Evolutionary conservation across 768 basidiomycete species (phyloP).

Genomic region (Sutorius australiensis): DNA sequence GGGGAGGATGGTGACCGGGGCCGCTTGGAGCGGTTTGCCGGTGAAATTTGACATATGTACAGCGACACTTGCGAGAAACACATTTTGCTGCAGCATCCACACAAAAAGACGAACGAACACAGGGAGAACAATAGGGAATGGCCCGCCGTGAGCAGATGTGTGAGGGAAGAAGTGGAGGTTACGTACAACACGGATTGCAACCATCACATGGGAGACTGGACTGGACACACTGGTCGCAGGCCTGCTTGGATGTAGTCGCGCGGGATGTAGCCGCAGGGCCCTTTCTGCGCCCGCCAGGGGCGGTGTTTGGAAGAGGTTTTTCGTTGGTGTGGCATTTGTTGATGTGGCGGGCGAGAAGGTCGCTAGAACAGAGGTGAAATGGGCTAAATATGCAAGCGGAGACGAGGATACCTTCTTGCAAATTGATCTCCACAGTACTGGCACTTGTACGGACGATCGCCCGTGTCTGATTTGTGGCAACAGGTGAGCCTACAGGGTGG

Average conservation of each 20-base stretch:
- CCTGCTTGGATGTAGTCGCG: slow-evolving; percentile 76
- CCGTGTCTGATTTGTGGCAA: slow-evolving; percentile 56
- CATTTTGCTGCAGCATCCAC: slow-evolving; percentile 58
- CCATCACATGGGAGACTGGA: slow-evolving; percentile 75
- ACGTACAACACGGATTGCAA: slow-evolving; percentile 72
- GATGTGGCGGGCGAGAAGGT: slow-evolving; percentile 79
- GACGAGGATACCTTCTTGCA: slow-evolving; percentile 60
- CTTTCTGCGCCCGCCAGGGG: slow-evolving; percentile 50
- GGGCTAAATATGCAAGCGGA: slow-evolving; percentile 6
- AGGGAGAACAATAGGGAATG: neutral
- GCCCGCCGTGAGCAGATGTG: neutral
- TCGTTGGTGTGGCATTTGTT: slow-evolving; percentile 86
- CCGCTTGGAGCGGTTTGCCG: slow-evolving; percentile 77
- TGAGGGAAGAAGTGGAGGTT: neutral
- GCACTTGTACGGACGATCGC: slow-evolving; percentile 87
- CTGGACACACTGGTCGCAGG: slow-evolving; percentile 82
- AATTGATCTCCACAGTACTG: slow-evolving; percentile 88
- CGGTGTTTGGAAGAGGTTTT: slow-evolving; percentile 41
- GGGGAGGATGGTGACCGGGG: slow-evolving; percentile 56
- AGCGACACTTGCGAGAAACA: slow-evolving; percentile 61
- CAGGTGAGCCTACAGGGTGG: slow-evolving; percentile 15
- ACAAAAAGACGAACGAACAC: neutral
- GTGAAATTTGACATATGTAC: slow-evolving; percentile 81
- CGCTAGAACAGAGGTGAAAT: slow-evolving; percentile 40
- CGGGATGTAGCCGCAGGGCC: slow-evolving; percentile 63